Percentiles rank a stretch among this genome's conserved stretches.
phyloP scores from a whole-genome alignment of 208 protist species.

The Leishmania tropica region DNA sequence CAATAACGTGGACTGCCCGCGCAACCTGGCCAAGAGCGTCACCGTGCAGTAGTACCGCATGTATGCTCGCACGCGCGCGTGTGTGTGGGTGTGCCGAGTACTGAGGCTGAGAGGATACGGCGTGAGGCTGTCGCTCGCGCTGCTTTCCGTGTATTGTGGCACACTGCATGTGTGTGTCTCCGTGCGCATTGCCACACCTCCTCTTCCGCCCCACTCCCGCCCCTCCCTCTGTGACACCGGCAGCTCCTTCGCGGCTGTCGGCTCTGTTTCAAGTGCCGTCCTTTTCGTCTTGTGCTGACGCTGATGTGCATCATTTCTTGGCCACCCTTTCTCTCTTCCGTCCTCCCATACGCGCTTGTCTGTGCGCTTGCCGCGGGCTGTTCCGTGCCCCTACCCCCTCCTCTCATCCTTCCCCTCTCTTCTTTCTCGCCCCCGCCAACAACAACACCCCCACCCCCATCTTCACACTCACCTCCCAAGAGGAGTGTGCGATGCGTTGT shows the following conservation, averaged over 20 bases:
- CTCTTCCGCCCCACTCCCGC: not conserved
- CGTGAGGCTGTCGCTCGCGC: not conserved
- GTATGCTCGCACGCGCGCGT: not conserved
- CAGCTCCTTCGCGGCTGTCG: not conserved
- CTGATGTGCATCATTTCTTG: not conserved
- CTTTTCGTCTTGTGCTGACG: not conserved
- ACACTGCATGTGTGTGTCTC: not conserved
- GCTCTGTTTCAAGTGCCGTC: not conserved
- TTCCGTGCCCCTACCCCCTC: not conserved
- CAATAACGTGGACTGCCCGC: constrained; percentile 94
- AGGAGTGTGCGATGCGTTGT: not conserved
- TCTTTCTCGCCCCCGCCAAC: not conserved
- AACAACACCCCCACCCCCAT: not conserved
- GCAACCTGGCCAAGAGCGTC: constrained; percentile 98
- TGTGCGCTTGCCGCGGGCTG: not conserved
- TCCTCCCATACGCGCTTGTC: not conserved
- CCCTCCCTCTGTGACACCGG: not conserved
- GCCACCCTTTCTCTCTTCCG: not conserved
- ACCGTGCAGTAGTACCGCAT: constrained; percentile 77
- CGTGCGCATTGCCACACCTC: not conserved
- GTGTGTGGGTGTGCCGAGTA: not conserved
- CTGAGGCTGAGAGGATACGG: not conserved
- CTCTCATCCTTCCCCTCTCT: not conserved
- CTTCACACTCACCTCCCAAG: not conserved
- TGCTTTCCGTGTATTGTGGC: not conserved